Conservation (phyloP, 1,139 yeast genomes). For the Saccharomyces hybrid region DNA sequence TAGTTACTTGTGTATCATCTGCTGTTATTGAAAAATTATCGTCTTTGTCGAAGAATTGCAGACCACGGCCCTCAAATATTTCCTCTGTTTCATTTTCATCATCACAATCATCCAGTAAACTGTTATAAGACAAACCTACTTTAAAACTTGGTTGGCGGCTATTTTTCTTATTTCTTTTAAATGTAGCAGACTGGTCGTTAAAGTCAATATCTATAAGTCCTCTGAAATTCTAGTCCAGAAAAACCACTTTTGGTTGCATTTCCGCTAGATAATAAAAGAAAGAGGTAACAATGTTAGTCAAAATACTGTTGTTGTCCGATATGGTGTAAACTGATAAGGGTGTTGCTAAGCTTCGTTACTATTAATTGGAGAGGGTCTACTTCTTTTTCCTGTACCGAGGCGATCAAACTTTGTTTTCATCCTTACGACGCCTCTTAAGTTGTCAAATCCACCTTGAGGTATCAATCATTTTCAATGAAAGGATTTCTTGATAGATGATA, state of each 20-base stretch:
- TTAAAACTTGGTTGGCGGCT: slow-evolving; percentile 16
- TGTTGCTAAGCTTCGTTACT: background rate
- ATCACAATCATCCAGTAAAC: slow-evolving; percentile 18
- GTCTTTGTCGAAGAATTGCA: background rate
- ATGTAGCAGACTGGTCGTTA: background rate
- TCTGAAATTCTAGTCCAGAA: background rate
- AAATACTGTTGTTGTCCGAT: background rate
- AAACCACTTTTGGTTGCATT: background rate
- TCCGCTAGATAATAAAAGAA: background rate
- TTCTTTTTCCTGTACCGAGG: background rate
- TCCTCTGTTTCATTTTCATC: slow-evolving; percentile 6
- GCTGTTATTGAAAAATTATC: slow-evolving; percentile 7
- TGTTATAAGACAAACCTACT: slow-evolving; percentile 18
- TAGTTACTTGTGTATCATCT: slow-evolving; percentile 12
- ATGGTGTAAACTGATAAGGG: background rate
- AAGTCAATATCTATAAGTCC: background rate
- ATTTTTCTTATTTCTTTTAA: slow-evolving; percentile 1
- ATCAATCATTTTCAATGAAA: background rate
- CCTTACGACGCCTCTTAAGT: background rate
- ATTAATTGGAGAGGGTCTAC: slow-evolving; percentile 2
- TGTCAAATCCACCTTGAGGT: background rate
- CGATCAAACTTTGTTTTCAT: slow-evolving; percentile 6
- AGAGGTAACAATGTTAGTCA: background rate
- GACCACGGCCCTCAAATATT: slow-evolving; percentile 2
- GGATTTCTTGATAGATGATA: background rate